phyloP scores from a whole-genome alignment of 2,329 filamentous ascomycete genomes.

The Rhinocladiella similis region DNA sequence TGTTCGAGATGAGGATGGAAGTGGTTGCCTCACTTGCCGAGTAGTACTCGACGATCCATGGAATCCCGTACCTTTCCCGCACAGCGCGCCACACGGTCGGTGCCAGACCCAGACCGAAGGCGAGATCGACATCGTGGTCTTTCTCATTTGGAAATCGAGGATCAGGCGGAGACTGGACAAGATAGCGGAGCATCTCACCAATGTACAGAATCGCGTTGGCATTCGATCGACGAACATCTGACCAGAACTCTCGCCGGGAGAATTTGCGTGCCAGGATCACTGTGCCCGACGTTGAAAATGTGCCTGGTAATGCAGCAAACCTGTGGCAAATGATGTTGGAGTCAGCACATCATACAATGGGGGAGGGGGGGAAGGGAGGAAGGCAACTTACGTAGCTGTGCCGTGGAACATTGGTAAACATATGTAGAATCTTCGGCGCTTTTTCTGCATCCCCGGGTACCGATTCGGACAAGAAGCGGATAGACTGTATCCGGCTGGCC shows the following conservation, averaged over 20 bases:
- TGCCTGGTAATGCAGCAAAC: conserved; percentile 39
- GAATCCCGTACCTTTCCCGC: conserved; percentile 40
- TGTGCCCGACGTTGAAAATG: conserved; percentile 15
- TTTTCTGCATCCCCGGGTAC: conserved; percentile 39
- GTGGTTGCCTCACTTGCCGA: conserved; percentile 49
- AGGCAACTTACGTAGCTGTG: conserved; percentile 37
- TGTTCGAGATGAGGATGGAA: conserved; percentile 47
- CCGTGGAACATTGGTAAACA: conserved; percentile 51
- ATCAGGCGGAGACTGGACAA: conserved; percentile 22
- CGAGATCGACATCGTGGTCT: conserved; percentile 17
- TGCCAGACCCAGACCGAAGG: conserved; percentile 18
- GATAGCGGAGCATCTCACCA: conserved; percentile 27
- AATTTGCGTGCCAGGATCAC: conserved; percentile 29
- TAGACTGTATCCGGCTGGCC: conserved; percentile 18
- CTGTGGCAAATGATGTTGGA: background rate
- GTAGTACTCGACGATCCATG: conserved; percentile 51
- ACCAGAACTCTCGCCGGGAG: conserved; percentile 26
- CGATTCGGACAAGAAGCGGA: conserved; percentile 9
- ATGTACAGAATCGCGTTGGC: conserved; percentile 29
- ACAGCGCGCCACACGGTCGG: conserved; percentile 17
- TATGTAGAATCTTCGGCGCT: conserved; percentile 49
- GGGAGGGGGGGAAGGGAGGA: background rate
- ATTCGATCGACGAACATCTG: conserved; percentile 17
- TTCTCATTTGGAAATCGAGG: conserved; percentile 20
- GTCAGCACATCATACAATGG: background rate